Base-by-base conservation (phyloP, 75 land plant genomes). In the Selaginella moellendorffii region DNA sequence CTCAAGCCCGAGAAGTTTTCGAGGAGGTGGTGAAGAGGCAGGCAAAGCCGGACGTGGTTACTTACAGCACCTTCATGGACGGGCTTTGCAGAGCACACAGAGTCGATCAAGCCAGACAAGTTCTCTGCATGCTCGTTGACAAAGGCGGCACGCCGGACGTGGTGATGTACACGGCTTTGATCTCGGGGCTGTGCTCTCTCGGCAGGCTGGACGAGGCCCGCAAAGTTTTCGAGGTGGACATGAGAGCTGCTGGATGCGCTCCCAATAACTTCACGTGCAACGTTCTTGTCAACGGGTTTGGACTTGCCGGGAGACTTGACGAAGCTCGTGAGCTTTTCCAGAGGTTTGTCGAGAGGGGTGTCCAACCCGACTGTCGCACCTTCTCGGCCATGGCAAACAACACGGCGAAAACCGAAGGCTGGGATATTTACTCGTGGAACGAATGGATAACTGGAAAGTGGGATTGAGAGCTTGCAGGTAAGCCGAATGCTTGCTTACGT, bases 271-370 rank as follows among this genome's bases (percentile, higher is more conserved):
- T 56, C 59, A 56, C 59, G 2, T 56, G 24, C n/a, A 56, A 56
- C 24, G n/a, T 25, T 2, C 59, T 56, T 56, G 24, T 56, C 8
- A 24, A 56, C n/a, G 59, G n/a, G 8, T 56, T 9, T 25, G 21
- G 59, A 8, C n/a, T 21, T 19, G 59, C 59, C n/a, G 59, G 24
- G 21, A 56, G 24, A 24, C 2, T 56, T 8, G n/a, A 56, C n/a
- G 59, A 56, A 24, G 59, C 59, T 56, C 59, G n/a, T 5, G 21
- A 19, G 24, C 59, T 56, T 21, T 56, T 56, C 17, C 59, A 56
- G 59, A 24, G n/a, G 59, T 21, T 56, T 19, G 9, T 56, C n/a
- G 23, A 56, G 24, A 19, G 8, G 59, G 59, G 59, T 2, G 8
- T 19, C 59, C 17, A 21, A 24, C 59, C 59, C 19, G n/a, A 56